Evolutionary conservation across 257 asterid species (phyloP), one percentile per base, ranked within the genome.

Genomic region (Catharanthus roseus): DNA sequence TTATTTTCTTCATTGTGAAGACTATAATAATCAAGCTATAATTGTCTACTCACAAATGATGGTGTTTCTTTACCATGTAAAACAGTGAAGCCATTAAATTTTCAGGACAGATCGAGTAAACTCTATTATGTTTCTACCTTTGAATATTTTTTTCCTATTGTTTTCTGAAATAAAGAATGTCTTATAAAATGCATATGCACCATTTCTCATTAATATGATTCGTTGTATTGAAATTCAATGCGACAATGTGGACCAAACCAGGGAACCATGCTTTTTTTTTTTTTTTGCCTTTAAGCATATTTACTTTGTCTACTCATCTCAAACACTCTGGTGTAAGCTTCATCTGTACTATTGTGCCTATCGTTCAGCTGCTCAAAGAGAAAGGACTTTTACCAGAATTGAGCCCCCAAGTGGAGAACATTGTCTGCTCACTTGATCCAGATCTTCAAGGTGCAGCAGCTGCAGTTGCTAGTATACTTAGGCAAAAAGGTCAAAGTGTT

Each of bases 361-460:
- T 69, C 65, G 72, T 84, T 67, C 74, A 93, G 99, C 89, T 91
- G 80, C 92, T 95, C 53, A 95, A 89, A 83, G 99, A 95, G 77
- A 91, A 84, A 75, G 89, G 91, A 36, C 92, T 91, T 74, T 65
- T 91, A 54, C 97, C 99, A 26, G 89, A 91, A 82, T 85, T 93
- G 36, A 70, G 77, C 76, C 89, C 77, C 72, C 86, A 83, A 70
- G 83, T 93, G 67, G 86, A 87, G 65, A 91, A 86, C 86, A 85
- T 95, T 1, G 89, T 95, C 77, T 95, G 99, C 87, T 84, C 96
- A 7, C 81, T 95, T 80, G 97, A 87, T 81, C 82, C 58, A 72
- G 85, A 86, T 79, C 96, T 95, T 70, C 95, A 84, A 68, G 90
- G 91, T 60, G 88, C 87, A 24, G 97, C 96, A 41, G 84, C 92